These are phyloP conservation scores for Friedmanniomyces endolithicus DNA, from an alignment of 495 filamentous ascomycete genomes.

Conservation along the genomic window DNA sequence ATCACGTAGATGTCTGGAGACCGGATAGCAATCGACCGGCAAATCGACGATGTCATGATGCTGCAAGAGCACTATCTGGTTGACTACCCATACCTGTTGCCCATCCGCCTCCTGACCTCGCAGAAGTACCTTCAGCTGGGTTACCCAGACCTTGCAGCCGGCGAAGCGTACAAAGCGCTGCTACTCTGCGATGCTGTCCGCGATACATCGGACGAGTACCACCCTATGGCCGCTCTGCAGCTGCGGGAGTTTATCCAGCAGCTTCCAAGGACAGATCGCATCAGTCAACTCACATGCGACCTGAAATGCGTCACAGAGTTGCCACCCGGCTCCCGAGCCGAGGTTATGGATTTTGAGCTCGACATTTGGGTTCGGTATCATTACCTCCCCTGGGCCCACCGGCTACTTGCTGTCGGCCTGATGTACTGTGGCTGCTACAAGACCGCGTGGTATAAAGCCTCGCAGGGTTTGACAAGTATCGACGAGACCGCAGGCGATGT, in stretches of 20 bases:
- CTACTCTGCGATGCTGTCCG: conserved; percentile 69
- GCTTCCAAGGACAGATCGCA: background rate
- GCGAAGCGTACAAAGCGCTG: conserved; percentile 81
- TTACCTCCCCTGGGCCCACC: background rate
- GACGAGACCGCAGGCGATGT: background rate
- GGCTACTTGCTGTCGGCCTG: background rate
- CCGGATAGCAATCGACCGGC: background rate
- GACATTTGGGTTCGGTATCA: background rate
- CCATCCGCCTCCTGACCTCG: conserved; percentile 61
- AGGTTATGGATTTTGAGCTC: conserved; percentile 3
- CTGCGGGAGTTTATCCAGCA: conserved; percentile 5
- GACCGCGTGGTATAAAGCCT: background rate
- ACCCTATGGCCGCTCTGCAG: conserved; percentile 35
- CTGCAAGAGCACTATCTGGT: background rate
- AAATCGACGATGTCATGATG: background rate
- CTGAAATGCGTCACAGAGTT: background rate
- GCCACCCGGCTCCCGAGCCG: background rate
- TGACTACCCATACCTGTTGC: conserved; percentile 60
- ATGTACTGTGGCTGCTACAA: background rate
- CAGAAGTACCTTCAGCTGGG: conserved; percentile 57
- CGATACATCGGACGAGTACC: conserved; percentile 54
- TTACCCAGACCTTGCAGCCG: conserved; percentile 80
- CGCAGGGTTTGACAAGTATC: background rate
- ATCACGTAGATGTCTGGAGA: background rate
- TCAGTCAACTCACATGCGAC: background rate